Evolutionary conservation across 257 asterid genomes (phyloP), one percentile per base, ranked within the genome.

Genomic region (Fraxinus excelsior): DNA sequence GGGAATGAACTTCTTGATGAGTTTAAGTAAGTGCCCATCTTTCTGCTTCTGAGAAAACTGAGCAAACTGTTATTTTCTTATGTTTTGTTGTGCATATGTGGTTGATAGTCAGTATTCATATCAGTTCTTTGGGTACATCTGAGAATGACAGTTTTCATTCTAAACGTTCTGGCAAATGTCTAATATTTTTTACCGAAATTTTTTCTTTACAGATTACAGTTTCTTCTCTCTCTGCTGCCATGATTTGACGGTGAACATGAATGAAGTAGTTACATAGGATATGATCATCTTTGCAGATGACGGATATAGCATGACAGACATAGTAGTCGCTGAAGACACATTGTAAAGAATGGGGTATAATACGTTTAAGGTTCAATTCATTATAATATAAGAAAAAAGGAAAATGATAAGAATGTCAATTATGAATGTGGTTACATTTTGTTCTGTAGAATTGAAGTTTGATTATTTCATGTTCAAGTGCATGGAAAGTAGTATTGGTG

Each of bases 281-380:
- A 42, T 29, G 34, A 31, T 21, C 65, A 53, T 65, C 74, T 79
- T 78, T 75, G 2, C 35, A 66, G 80, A 78, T 19, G 38, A 79
- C 73, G 11, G 73, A 60, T 82, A 70, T 79, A 83, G 91, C 35
- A 32, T 32, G 35, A 32, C 35, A 32, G 35, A 32, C 4, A 32
- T 32, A 0, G 5, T 87, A 81, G 87, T 78, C 84, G 72, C 78
- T 81, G 88, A 84, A 77, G 89, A 46, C 69, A 87, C 91, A 83
- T 73, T 90, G 92, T 86, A 91, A 88, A 87, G 85, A 84, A 78
- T 74, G 81, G 80, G 76, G 82, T 74, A 79, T 76, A 51, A 75
- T 73, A 83, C 68, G 74, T 65, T 66, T 32, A 75, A 78, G 79
- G 77, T 80, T 83, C 77, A 71, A 72, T 84, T 85, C 81, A 56